A percentile compares a stretch with the other conserved stretches of the same genome.
These are phyloP conservation scores for Candida cerambycidarum DNA, from an alignment of 805 yeast species.

Conservation along the genomic window DNA sequence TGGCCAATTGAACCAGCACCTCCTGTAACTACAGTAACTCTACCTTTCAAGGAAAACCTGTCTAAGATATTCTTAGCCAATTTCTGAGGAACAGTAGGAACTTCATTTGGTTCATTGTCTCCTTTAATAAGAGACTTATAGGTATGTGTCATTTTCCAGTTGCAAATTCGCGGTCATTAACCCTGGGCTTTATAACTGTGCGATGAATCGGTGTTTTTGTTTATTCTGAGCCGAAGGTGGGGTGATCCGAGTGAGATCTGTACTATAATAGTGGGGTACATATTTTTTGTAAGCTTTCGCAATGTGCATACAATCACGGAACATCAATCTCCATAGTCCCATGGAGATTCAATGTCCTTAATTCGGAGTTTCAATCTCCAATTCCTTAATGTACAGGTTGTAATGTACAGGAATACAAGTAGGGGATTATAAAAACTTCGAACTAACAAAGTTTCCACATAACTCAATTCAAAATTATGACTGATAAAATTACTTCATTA, in stretches of 20 bases:
- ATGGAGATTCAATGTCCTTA: background rate
- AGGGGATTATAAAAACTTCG: too few species aligned
- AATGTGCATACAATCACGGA: background rate
- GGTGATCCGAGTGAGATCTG: too few species aligned
- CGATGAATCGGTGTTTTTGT: too few species aligned
- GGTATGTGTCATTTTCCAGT: background rate
- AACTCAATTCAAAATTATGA: background rate
- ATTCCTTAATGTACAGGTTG: too few species aligned
- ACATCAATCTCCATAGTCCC: background rate
- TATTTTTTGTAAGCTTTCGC: too few species aligned
- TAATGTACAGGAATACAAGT: too few species aligned
- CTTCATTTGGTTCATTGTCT: background rate
- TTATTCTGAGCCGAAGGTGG: too few species aligned
- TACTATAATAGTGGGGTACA: too few species aligned
- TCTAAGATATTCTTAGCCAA: slow-evolving; percentile 55
- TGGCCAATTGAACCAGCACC: slow-evolving; percentile 83
- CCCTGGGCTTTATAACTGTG: too few species aligned
- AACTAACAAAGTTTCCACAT: too few species aligned
- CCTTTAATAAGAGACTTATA: background rate
- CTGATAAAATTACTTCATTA: background rate
- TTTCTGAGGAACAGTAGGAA: background rate
- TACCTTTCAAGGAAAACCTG: slow-evolving; percentile 75
- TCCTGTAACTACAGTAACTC: slow-evolving; percentile 80
- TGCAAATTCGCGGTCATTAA: too few species aligned
- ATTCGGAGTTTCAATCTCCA: background rate